Conservation (phyloP, 2,329 filamentous ascomycete species). For the Ustulina deusta region DNA sequence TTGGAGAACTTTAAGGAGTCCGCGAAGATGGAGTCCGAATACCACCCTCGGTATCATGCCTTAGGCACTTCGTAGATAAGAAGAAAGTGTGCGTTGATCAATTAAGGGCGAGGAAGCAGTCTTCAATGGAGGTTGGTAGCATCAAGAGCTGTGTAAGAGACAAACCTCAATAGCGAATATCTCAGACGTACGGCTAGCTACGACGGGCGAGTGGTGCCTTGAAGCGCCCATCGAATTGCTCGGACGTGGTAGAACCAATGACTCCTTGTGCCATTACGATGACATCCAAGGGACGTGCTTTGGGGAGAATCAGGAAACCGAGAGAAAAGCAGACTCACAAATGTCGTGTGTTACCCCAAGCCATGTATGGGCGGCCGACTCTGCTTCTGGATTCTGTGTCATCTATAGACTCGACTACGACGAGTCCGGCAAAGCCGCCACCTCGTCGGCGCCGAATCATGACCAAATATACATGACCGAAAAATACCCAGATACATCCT, state of each 20-base stretch:
- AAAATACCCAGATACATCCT: not conserved
- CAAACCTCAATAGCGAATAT: not conserved
- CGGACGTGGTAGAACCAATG: not conserved
- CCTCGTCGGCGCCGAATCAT: not conserved
- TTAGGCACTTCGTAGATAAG: not conserved
- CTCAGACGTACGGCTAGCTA: not conserved
- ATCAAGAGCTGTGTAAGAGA: not conserved
- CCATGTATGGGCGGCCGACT: not conserved
- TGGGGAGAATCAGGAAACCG: not conserved
- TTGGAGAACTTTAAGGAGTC: not conserved
- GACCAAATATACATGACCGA: no score
- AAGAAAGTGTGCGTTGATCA: not conserved
- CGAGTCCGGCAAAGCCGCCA: not conserved
- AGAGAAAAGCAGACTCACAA: not conserved
- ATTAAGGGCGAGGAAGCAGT: no score
- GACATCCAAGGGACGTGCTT: not conserved
- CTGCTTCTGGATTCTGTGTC: slow-evolving; percentile 5
- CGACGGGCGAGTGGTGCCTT: not conserved
- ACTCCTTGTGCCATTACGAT: not conserved
- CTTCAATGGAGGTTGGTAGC: not conserved
- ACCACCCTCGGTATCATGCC: not conserved
- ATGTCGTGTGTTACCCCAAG: not conserved
- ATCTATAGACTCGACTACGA: not conserved
- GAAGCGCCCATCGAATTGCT: not conserved
- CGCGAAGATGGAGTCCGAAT: not conserved